Percentiles rank a stretch among this genome's conserved stretches.
Evolutionary conservation across 495 filamentous ascomycete genomes (phyloP).

Genomic region (Podospora appendiculata): DNA sequence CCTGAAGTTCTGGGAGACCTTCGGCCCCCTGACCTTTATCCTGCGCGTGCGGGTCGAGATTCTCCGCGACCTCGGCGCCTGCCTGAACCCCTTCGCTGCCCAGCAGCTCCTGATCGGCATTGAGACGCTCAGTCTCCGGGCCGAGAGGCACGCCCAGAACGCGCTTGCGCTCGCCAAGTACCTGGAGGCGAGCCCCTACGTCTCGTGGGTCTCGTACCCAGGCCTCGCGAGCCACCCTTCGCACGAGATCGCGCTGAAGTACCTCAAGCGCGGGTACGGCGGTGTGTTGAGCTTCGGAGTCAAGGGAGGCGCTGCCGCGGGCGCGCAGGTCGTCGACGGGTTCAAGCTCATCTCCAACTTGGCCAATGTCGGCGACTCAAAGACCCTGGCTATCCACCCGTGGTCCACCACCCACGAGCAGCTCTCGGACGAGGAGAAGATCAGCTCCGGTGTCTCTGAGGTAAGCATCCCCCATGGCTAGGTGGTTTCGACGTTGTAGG

Average conservation of each 20-base stretch:
- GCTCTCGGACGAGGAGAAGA: conserved; percentile 73
- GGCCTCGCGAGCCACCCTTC: conserved; percentile 76
- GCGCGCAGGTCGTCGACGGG: conserved; percentile 81
- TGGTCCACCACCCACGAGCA: conserved; percentile 97
- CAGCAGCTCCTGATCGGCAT: conserved; percentile 86
- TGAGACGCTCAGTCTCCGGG: conserved; percentile 82
- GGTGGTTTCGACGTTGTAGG: neutral
- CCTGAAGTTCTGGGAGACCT: conserved; percentile 95
- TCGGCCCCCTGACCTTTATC: conserved; percentile 75
- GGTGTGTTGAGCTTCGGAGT: conserved; percentile 91
- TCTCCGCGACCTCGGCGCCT: conserved; percentile 76
- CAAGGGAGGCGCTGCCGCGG: conserved; percentile 76
- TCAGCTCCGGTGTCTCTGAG: conserved; percentile 76
- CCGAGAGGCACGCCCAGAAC: conserved; percentile 83
- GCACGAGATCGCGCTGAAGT: conserved; percentile 81
- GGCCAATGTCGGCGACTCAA: conserved; percentile 70
- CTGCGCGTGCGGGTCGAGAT: conserved; percentile 75
- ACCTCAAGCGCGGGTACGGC: conserved; percentile 79
- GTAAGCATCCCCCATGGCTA: conserved; percentile 25
- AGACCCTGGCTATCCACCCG: conserved; percentile 94
- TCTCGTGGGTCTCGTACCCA: conserved; percentile 91
- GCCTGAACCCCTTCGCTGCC: conserved; percentile 89
- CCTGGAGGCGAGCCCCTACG: conserved; percentile 75
- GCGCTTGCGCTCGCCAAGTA: conserved; percentile 74
- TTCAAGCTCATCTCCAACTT: conserved; percentile 95